Evolutionary conservation across 2,329 filamentous ascomycete species (phyloP).

Genomic region (Leptographium lundbergii): DNA sequence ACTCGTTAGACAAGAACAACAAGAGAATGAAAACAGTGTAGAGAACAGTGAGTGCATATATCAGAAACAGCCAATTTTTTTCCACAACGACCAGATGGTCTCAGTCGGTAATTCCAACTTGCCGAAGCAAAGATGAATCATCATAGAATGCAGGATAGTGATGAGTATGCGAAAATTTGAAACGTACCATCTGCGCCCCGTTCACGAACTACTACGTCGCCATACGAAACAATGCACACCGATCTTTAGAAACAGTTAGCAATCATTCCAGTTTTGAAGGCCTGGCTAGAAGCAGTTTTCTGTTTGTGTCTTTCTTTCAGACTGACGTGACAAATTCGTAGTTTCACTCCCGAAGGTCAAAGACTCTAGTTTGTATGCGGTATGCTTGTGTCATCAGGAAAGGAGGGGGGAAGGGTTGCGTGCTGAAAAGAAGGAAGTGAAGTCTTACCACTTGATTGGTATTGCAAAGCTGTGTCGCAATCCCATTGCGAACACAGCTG

Average conservation of each 20-base stretch:
- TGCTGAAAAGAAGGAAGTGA: background rate
- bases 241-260: background rate
- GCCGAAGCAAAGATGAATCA: constrained; percentile 57
- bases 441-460: constrained; percentile 14
- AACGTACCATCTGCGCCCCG: background rate
- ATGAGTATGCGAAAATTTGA: background rate
- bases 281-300: background rate
- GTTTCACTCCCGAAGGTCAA: constrained; percentile 84
- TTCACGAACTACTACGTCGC: background rate
- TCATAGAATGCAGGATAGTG: constrained; percentile 28
- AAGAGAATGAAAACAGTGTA: background rate
- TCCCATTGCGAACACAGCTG: background rate
- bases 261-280: background rate
- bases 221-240: background rate
- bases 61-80: constrained; percentile 83
- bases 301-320: constrained; percentile 44
- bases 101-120: constrained; percentile 98
- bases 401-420: constrained; percentile 13
- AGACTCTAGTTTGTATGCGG: constrained; percentile 98
- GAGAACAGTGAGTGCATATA: constrained; percentile 15
- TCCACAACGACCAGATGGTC: constrained; percentile 49
- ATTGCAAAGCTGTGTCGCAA: background rate
- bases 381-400: constrained; percentile 69
- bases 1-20: background rate
- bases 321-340: constrained; percentile 79